Conservation (phyloP, 768 basidiomycete species). For the Hortiboletus campestris region DNA sequence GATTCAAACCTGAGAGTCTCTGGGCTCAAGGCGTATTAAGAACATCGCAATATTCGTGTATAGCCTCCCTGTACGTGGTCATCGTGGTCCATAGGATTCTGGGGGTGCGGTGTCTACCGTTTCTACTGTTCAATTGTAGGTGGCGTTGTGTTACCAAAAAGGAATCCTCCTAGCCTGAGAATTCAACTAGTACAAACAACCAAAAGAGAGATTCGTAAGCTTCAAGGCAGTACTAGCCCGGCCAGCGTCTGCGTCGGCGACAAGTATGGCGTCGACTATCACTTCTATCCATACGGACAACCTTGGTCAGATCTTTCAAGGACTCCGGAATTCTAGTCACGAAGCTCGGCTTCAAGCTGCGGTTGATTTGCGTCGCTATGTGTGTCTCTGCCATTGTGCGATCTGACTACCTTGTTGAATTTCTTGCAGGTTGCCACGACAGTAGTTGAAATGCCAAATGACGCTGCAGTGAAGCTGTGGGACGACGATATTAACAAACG, state of each 20-base stretch:
- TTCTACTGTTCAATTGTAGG: background rate
- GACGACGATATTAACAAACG: slow-evolving; percentile 79
- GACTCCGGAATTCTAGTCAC: slow-evolving; percentile 59
- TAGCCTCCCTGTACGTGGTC: background rate
- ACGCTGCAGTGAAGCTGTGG: slow-evolving; percentile 80
- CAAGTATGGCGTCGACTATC: slow-evolving; percentile 60
- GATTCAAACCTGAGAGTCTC: too few relatives aligned
- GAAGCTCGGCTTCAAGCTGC: slow-evolving; percentile 71
- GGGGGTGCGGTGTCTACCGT: background rate
- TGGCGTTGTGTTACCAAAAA: slow-evolving; percentile 6
- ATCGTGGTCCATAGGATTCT: background rate
- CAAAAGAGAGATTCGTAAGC: slow-evolving; percentile 19
- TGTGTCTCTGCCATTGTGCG: slow-evolving; percentile 35
- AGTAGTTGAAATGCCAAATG: slow-evolving; percentile 78
- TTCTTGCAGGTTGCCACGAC: slow-evolving; percentile 61
- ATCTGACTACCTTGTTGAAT: slow-evolving; percentile 10
- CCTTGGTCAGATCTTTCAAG: slow-evolving; percentile 64
- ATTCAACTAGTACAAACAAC: slow-evolving; percentile 33
- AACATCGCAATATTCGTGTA: too few relatives aligned
- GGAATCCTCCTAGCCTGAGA: slow-evolving; percentile 12
- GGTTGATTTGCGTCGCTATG: slow-evolving; percentile 71
- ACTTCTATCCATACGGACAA: slow-evolving; percentile 59
- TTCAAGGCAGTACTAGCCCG: slow-evolving; percentile 1
- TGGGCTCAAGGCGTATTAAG: background rate
- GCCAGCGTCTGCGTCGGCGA: slow-evolving; percentile 8